Conservation (phyloP, 2,329 filamentous ascomycete species). For the Aureobasidium mangrovei region DNA sequence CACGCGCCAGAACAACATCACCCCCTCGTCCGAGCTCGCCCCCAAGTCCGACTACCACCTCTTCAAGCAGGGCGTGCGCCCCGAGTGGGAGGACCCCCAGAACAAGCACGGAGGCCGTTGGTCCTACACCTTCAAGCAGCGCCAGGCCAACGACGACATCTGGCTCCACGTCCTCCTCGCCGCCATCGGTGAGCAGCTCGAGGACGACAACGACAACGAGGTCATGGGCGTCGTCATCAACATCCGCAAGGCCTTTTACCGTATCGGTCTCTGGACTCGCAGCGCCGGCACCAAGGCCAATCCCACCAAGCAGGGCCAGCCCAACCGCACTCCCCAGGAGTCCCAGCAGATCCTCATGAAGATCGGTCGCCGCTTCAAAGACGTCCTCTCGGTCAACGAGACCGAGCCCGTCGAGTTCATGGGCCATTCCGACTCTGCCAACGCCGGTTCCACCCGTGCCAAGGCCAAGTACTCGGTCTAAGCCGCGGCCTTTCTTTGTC, state of each 20-base stretch:
- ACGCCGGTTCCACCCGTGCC: slow-evolving; percentile 85
- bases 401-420: slow-evolving; percentile 85
- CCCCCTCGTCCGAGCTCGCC: slow-evolving; percentile 86
- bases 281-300: slow-evolving; percentile 70
- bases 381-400: slow-evolving; percentile 69
- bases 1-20: slow-evolving; percentile 81
- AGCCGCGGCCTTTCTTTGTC: slow-evolving; percentile 5
- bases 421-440: slow-evolving; percentile 88
- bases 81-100: slow-evolving; percentile 96
- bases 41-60: slow-evolving; percentile 99
- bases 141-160: slow-evolving; percentile 89
- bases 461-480: slow-evolving; percentile 90
- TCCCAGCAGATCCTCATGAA: slow-evolving; percentile 73
- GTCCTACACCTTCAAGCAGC: slow-evolving; percentile 97
- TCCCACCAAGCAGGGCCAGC: slow-evolving; percentile 43
- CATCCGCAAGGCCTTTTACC: slow-evolving; percentile 95
- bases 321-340: slow-evolving; percentile 68
- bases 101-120: slow-evolving; percentile 99
- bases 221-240: slow-evolving; percentile 99
- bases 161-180: slow-evolving; percentile 97
- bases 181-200: slow-evolving; percentile 94
- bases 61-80: slow-evolving; percentile 94
- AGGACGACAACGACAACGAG: slow-evolving; percentile 88
- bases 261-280: slow-evolving; percentile 94
- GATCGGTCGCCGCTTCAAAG: slow-evolving; percentile 89